Conservation (phyloP, 2,329 filamentous ascomycete genomes). For the Rutstroemia sp. region DNA sequence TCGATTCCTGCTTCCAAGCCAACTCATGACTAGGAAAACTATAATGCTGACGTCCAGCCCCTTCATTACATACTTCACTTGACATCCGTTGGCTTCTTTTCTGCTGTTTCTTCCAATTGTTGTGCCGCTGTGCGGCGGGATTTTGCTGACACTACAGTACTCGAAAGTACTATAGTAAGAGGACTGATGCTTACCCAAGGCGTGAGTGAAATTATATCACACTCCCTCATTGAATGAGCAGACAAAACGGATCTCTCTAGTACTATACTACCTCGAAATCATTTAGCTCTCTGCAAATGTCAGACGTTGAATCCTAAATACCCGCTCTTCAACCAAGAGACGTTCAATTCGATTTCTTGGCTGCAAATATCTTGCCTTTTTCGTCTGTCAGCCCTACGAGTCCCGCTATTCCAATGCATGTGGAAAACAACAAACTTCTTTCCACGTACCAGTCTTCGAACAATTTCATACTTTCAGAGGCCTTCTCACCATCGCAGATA, state of each 20-base stretch:
- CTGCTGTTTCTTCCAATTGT: neutral
- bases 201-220: too few species aligned
- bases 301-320: too few species aligned
- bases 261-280: too few species aligned
- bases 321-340: too few species aligned
- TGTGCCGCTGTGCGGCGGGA: neutral
- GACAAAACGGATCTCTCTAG: too few species aligned
- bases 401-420: neutral
- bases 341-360: neutral
- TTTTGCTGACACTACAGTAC: constrained; percentile 14
- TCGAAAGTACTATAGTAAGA: neutral
- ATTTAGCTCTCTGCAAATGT: too few species aligned
- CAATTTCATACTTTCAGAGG: neutral
- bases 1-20: neutral
- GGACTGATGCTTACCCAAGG: constrained; percentile 2
- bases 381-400: constrained; percentile 1
- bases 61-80: neutral
- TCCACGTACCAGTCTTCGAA: neutral
- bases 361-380: neutral
- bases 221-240: too few species aligned
- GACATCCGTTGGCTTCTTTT: neutral
- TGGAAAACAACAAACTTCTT: neutral
- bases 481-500: constrained; percentile 1
- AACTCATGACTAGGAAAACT: neutral
- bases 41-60: constrained; percentile 6